These are phyloP conservation scores for Venturia carpophila DNA, from an alignment of 2,329 filamentous ascomycete species.

Conservation along the genomic window DNA sequence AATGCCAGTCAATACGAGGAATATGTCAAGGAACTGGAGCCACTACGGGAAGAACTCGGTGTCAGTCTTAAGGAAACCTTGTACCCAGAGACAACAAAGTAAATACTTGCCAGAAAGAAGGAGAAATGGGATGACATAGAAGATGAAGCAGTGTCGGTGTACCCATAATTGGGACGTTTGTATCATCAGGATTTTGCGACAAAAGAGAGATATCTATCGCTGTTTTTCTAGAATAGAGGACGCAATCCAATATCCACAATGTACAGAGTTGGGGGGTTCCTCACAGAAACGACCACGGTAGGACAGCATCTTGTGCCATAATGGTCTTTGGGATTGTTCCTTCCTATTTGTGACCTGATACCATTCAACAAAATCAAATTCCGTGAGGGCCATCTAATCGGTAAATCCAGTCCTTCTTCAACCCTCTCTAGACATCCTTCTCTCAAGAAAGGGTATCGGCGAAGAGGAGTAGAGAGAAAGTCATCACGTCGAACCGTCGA, in stretches of 20 bases:
- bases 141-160: neutral
- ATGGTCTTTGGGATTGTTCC: no score
- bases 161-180: neutral
- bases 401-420: no score
- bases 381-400: no score
- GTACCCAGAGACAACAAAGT: conserved; percentile 53
- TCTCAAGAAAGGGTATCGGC: no score
- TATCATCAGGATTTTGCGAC: neutral
- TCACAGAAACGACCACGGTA: neutral
- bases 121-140: neutral
- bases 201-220: neutral
- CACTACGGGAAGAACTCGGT: conserved; percentile 86
- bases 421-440: no score
- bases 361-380: no score
- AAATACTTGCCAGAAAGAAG: neutral
- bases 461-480: no score
- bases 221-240: conserved; percentile 10
- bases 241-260: conserved; percentile 1
- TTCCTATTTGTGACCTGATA: no score
- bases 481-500: no score
- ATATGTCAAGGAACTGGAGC: conserved; percentile 89
- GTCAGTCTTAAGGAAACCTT: conserved; percentile 86
- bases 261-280: neutral
- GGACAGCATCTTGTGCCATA: no score
- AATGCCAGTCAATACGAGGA: conserved; percentile 96